These are phyloP conservation scores for Rugonectria rugulosa DNA, from an alignment of 2,329 filamentous ascomycete species.

Conservation along the genomic window DNA sequence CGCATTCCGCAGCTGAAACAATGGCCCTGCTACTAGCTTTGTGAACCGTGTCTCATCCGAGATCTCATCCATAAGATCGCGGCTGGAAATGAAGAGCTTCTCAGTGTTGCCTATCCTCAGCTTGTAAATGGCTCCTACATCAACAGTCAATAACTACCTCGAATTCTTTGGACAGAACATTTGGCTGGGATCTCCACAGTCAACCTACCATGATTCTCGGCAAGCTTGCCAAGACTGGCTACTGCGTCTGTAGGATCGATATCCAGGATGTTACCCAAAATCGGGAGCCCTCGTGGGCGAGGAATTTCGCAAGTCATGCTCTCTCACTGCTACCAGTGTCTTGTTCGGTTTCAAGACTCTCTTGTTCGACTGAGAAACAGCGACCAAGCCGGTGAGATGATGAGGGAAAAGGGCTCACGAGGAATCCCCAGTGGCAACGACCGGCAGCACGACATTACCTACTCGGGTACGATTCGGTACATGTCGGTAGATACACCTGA, in stretches of 20 bases:
- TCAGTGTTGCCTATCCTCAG: slow-evolving; percentile 9
- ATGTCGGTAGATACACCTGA: neutral
- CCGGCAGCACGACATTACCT: too few relatives aligned
- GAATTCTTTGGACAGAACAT: neutral
- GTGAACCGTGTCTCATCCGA: slow-evolving; percentile 67
- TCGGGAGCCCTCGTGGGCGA: slow-evolving; percentile 7
- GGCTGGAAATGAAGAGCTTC: slow-evolving; percentile 17
- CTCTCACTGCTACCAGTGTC: too few relatives aligned
- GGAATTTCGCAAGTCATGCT: slow-evolving; percentile 14
- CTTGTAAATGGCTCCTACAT: slow-evolving; percentile 18
- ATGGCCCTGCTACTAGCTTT: slow-evolving; percentile 56
- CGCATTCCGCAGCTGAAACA: slow-evolving; percentile 51
- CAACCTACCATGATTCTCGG: slow-evolving; percentile 7
- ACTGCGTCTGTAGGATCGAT: slow-evolving; percentile 16
- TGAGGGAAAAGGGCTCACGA: too few relatives aligned
- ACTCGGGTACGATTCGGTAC: too few relatives aligned
- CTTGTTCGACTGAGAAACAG: too few relatives aligned
- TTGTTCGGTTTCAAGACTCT: too few relatives aligned
- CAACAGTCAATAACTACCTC: neutral
- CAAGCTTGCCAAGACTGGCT: slow-evolving; percentile 8
- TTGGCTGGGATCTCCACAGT: neutral
- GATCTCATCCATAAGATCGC: slow-evolving; percentile 56
- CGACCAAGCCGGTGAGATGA: too few relatives aligned
- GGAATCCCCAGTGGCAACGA: too few relatives aligned
- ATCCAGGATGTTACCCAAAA: slow-evolving; percentile 16